Evolutionary conservation across 2,329 filamentous ascomycete species (phyloP), one percentile per base, ranked within the genome.

Genomic region (Penicillium palitans): DNA sequence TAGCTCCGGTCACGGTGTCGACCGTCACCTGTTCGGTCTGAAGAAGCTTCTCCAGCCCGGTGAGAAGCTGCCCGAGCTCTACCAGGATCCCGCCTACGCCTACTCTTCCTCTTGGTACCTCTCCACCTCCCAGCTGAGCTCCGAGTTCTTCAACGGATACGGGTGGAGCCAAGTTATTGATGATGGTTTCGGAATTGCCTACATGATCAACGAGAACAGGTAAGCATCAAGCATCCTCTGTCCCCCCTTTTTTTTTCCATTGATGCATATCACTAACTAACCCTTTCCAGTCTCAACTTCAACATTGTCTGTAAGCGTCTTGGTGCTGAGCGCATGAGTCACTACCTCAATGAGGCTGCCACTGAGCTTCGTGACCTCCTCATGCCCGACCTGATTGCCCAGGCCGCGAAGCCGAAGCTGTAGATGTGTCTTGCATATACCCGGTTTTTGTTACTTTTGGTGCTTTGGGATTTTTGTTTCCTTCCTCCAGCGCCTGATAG

Each of bases 151-250:
- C 79, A 99, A 99, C 75, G 95, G 96, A 25, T 99, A 99, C 77
- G 95, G 95, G 46, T 99, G 95, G 95, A 95, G 90, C 73, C 93
- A 99, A 81, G 95, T 99, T 52, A 90, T 98, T 55, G 93, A 98
- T 71, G 90, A 89, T 60, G 95, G 95, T 31, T 99, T 95, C 78
- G 95, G 95, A 65, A 96, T 99, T 72, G 95, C 95, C 40, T 99
- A 99, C 76, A 99, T 99, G 95, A 98, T 99, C 76, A 99, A 99
- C 74, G 93, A 98, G 83, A 96, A 97, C 78, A 93, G 87, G 89
- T 91, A 73, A 76, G 81, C 41, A 13, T 21, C 42, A 35, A 45
- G 42, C 42, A 45, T 12, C 9, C 15, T 17, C 19, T 12, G 31
- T 44, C 4, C 27, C 7, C 31, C 25, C 27, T 31, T 3, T 25